Percentiles rank a stretch among this genome's conserved stretches.
These are phyloP conservation scores for Olyra latifolia DNA, from an alignment of 176 grass and related monocot species.

Conservation along the genomic window DNA sequence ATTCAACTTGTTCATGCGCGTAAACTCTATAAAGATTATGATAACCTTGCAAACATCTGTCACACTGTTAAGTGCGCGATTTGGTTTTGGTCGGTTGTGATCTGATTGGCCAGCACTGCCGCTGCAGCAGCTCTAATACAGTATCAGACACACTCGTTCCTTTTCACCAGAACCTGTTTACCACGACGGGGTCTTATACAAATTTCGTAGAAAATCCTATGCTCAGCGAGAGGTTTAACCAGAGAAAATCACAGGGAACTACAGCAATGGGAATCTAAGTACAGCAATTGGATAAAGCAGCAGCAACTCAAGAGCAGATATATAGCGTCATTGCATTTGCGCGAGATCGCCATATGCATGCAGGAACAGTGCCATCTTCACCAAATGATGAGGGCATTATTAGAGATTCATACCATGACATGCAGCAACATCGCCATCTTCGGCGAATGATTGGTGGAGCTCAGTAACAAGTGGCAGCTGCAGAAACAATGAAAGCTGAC, in stretches of 20 bases:
- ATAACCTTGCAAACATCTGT: not conserved
- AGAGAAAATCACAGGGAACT: not conserved
- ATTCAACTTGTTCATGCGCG: not conserved
- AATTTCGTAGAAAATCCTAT: not conserved
- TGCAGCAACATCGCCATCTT: not conserved
- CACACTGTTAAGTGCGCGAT: not conserved
- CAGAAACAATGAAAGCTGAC: constrained; percentile 11
- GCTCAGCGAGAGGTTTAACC: too few species aligned
- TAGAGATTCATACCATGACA: not conserved
- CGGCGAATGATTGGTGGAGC: constrained; percentile 17
- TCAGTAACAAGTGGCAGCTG: constrained; percentile 5
- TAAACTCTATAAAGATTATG: not conserved
- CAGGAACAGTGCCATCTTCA: not conserved
- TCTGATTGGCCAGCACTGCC: not conserved
- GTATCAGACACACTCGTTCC: not conserved
- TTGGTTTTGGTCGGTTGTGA: not conserved
- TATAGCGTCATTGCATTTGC: not conserved
- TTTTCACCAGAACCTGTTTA: not conserved
- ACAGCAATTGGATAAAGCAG: not conserved
- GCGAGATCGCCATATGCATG: not conserved
- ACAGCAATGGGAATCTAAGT: not conserved
- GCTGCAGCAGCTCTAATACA: not conserved
- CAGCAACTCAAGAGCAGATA: not conserved
- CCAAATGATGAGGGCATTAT: constrained; percentile 37
- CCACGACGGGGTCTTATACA: not conserved